Conservation (phyloP, 2,329 filamentous ascomycete genomes). For the Diaporthe capsici region DNA sequence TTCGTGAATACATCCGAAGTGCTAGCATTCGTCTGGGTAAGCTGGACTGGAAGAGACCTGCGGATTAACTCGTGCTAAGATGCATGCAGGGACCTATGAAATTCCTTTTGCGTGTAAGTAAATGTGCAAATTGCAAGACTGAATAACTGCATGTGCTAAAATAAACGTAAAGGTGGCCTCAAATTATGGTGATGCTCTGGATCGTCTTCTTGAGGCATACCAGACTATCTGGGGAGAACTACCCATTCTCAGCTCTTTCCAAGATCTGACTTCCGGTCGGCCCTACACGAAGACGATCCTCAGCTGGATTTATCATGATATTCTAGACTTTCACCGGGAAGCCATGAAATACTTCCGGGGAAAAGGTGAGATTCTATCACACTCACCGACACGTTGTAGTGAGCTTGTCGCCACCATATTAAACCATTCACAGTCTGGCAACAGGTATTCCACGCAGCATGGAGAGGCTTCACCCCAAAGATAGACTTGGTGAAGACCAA, state of each 20-base stretch:
- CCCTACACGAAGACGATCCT: not conserved
- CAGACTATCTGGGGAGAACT: not conserved
- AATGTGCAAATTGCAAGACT: not conserved
- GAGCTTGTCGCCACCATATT: not conserved
- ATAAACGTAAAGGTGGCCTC: not conserved
- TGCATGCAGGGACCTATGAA: conserved; percentile 25
- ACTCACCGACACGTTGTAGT: not conserved
- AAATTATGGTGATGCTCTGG: not conserved
- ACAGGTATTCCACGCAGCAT: not conserved
- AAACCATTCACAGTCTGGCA: not conserved
- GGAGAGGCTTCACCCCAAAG: not conserved
- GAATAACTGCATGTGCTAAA: not conserved
- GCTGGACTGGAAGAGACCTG: not conserved
- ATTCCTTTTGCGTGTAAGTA: not conserved
- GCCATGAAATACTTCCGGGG: not conserved
- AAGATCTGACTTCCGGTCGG: not conserved
- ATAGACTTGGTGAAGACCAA: conserved; percentile 3
- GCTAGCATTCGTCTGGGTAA: conserved; percentile 21
- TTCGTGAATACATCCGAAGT: conserved; percentile 24
- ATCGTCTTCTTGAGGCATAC: conserved; percentile 1
- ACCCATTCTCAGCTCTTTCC: not conserved
- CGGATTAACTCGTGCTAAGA: not conserved
- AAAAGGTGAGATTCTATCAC: not conserved
- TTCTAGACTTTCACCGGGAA: not conserved
- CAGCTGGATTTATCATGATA: not conserved